Base-by-base conservation (phyloP, 345 rosid species). In the Euphorbia peplus region DNA sequence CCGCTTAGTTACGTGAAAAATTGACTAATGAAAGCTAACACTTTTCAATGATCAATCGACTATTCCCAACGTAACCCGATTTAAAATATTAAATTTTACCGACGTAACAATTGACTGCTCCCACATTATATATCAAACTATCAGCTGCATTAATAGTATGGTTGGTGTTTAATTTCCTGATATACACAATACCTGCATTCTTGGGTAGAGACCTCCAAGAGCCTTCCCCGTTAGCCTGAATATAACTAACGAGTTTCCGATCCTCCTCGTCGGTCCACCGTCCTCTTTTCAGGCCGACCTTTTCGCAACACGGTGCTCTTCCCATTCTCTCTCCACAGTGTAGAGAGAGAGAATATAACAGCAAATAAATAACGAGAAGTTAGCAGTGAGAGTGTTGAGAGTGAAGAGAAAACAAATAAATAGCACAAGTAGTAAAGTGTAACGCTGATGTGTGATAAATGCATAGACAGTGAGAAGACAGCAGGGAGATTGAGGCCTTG, bases 251-350 rank as follows among this genome's bases (percentile, higher is more conserved):
- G 72, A 88, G 50, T 22, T 70, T 68, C 61, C 75, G 83, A 30
- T 88, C 93, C 63, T 88, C 93, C 50, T 85, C 90, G 2, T 75
- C 75, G 21, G 87, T 82, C 93, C 90, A 88, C 65, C 88, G 74
- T 65, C 93, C 93, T 30, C 65, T 81, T 79, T 78, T 84, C 79
- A 88, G 52, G 48, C 93, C 93, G 18, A 88, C 82, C 39, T 84
- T 88, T 59, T 88, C 83, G 57, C 93, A 88, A 32, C 93, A 88
- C 35, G 90, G 90, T 1, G 93, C 86, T 64, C 93, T 82, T 29
- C 93, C 93, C 93, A 88, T 88, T 65, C 19, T 66, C 46, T 52
- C 11, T n/a, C n/a, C n/a, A n/a, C n/a, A n/a, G n/a, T n/a, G n/a
- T n/a, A n/a, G n/a, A n/a, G n/a, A n/a, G n/a, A n/a, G n/a, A n/a